These are phyloP conservation scores for Clarireedia monteithiana DNA, from an alignment of 2,329 filamentous ascomycete species.

Conservation along the genomic window DNA sequence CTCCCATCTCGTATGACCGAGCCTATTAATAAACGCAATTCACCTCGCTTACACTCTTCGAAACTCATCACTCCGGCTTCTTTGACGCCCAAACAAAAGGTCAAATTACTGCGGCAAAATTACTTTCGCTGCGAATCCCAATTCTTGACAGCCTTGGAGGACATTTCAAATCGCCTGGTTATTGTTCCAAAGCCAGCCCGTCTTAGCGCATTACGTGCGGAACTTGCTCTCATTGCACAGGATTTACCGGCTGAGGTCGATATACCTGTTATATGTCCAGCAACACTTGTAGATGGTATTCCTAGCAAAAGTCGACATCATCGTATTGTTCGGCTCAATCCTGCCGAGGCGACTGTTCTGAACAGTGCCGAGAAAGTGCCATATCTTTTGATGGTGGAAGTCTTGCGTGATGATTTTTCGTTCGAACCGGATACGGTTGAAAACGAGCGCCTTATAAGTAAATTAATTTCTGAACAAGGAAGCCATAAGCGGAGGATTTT, in stretches of 20 bases:
- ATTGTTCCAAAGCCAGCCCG: conserved; percentile 74
- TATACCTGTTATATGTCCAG: conserved; percentile 73
- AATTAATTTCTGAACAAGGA: conserved; percentile 49
- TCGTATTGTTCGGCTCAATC: conserved; percentile 74
- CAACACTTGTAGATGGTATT: conserved; percentile 64
- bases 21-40: conserved; percentile 44
- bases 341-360: conserved; percentile 74
- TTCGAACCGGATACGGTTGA: conserved; percentile 70
- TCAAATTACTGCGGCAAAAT: conserved; percentile 67
- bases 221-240: conserved; percentile 72
- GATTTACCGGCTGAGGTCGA: conserved; percentile 79
- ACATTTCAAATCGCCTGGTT: conserved; percentile 78
- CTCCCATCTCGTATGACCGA: conserved; percentile 40
- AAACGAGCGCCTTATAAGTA: conserved; percentile 58
- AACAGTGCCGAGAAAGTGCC: conserved; percentile 85
- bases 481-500: conserved; percentile 52
- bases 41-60: conserved; percentile 39
- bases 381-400: conserved; percentile 77
- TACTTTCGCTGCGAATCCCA: conserved; percentile 79
- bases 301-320: conserved; percentile 71
- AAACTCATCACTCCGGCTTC: conserved; percentile 54
- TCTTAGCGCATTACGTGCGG: conserved; percentile 71
- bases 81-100: conserved; percentile 58
- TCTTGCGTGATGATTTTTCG: conserved; percentile 72
- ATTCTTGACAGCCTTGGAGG: conserved; percentile 71